phyloP scores from a whole-genome alignment of 2,329 filamentous ascomycete species.

The Malbranchea zuffiana region DNA sequence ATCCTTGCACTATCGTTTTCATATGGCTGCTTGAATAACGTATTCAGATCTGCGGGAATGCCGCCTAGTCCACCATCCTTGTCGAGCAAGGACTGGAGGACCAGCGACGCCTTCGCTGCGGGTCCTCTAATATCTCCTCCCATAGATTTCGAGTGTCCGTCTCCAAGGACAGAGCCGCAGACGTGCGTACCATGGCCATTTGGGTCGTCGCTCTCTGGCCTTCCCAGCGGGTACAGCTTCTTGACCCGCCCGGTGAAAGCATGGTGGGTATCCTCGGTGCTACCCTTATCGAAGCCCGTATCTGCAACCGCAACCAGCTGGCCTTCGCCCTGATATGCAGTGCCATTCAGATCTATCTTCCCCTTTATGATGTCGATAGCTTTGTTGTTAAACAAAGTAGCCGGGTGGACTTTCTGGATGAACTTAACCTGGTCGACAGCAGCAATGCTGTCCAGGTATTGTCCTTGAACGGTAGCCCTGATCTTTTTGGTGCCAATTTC shows the following conservation, averaged over 20 bases:
- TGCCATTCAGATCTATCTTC: conserved; percentile 8
- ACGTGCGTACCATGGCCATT: conserved; percentile 20
- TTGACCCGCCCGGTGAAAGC: conserved; percentile 17
- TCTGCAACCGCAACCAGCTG: conserved; percentile 18
- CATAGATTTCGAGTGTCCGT: conserved; percentile 12
- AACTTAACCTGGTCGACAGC: conserved; percentile 14
- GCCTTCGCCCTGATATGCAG: conserved; percentile 13
- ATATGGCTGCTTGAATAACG: conserved; percentile 17
- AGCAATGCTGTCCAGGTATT: conserved; percentile 14
- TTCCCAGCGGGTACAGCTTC: conserved; percentile 13
- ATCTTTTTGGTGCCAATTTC: conserved; percentile 8
- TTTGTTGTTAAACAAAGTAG: conserved; percentile 16
- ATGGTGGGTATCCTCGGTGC: conserved; percentile 12
- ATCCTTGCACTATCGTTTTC: conserved; percentile 13
- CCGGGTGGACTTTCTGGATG: conserved; percentile 14
- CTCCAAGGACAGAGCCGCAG: conserved; percentile 17
- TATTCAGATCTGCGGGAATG: conserved; percentile 14
- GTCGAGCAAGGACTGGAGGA: conserved; percentile 17
- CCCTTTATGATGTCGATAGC: conserved; percentile 14
- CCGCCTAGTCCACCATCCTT: conserved; percentile 11
- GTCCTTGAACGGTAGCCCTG: conserved; percentile 12
- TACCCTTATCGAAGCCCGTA: conserved; percentile 18
- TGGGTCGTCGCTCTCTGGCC: conserved; percentile 11
- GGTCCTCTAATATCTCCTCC: conserved; percentile 15
- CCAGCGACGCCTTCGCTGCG: conserved; percentile 16